A percentile compares a stretch with the other conserved stretches of the same genome.
Conservation (phyloP, 2,329 filamentous ascomycete species). For the Bipolaris zeicola region DNA sequence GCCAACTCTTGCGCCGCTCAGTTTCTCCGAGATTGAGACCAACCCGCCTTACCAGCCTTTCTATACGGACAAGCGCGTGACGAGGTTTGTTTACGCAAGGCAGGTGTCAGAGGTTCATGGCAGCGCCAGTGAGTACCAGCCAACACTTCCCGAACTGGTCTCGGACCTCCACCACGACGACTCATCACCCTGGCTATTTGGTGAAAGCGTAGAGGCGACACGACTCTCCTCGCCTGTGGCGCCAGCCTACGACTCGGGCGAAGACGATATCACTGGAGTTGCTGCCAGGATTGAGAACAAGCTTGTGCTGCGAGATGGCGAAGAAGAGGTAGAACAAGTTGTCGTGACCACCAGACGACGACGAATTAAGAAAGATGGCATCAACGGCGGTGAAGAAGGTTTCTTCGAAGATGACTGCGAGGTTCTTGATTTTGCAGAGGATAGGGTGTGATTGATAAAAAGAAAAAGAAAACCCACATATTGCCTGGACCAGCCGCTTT, state of each 20-base stretch:
- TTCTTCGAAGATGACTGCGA: slow-evolving; percentile 95
- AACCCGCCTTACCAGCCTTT: slow-evolving; percentile 96
- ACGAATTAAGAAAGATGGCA: slow-evolving; percentile 55
- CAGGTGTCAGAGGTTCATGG: slow-evolving; percentile 22
- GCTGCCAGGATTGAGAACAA: slow-evolving; percentile 46
- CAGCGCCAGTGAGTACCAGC: slow-evolving; percentile 34
- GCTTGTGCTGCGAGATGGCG: slow-evolving; percentile 58
- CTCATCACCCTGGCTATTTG: slow-evolving; percentile 58
- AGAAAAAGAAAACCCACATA: neutral
- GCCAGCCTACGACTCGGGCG: slow-evolving; percentile 43
- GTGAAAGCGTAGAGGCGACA: slow-evolving; percentile 55
- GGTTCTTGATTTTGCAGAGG: slow-evolving; percentile 81
- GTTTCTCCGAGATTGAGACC: slow-evolving; percentile 89
- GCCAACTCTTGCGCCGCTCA: slow-evolving; percentile 54
- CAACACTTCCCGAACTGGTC: slow-evolving; percentile 24
- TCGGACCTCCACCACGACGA: slow-evolving; percentile 46
- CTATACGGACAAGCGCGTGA: slow-evolving; percentile 85
- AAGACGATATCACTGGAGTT: slow-evolving; percentile 57
- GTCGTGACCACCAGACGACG: slow-evolving; percentile 80
- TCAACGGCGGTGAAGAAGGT: slow-evolving; percentile 66
- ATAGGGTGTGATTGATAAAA: slow-evolving; percentile 51
- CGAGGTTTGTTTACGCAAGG: slow-evolving; percentile 70
- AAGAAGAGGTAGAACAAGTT: slow-evolving; percentile 72
- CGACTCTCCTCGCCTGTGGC: slow-evolving; percentile 51
- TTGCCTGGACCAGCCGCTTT: neutral